Base-by-base conservation (phyloP, 2,329 filamentous ascomycete species). In the Phyllosticta paracitricarpa region DNA sequence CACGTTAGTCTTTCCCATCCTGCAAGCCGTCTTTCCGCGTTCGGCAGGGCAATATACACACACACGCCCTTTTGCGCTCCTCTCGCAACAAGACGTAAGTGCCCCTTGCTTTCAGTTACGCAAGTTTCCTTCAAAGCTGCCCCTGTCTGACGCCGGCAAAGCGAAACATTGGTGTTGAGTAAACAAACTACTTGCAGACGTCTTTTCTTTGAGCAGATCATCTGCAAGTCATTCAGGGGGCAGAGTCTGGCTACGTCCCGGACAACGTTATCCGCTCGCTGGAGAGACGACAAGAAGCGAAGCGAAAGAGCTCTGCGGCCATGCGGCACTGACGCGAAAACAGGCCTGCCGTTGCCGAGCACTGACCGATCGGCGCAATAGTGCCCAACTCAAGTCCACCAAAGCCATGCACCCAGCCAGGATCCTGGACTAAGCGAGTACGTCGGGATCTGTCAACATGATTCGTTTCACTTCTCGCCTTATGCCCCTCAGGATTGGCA, bases 171-270 rank as follows among this genome's bases (percentile, higher is more conserved):
- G 28, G 9, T 8, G 54, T 61, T 35, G 28, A 30, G 28, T 8
- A 30, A 61, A 54, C 54, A 61, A 57, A 19, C 26, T 40, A 56
- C 59, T 57, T 54, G 19, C 51, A 30, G 59, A 61, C 40, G 28
- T 26, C 54, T 40, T 54, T 54, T 40, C 57, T 54, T 22, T 51
- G 54, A 57, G 59, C 54, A 61, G 59, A 61, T 61, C 59, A 61
- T 61, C 54, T 61, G 59, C 59, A 61, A 56, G 54, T 56, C 55
- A 61, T 61, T 54, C 59, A 48, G 59, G 48, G 59, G 54, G 40
- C 40, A 61, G 52, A 35, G 54, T 54, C 56, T 54, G 56, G 59
- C 54, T 30, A 54, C 51, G 54, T 54, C 19, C 26, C 54, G 59
- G 59, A 61, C 48, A 61, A 61, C 48, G 59, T 53, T 57, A 61